These are phyloP conservation scores for Kalanchoe fedtschenkoi DNA, from an alignment of 164 flowering plant genomes.

Conservation along the genomic window DNA sequence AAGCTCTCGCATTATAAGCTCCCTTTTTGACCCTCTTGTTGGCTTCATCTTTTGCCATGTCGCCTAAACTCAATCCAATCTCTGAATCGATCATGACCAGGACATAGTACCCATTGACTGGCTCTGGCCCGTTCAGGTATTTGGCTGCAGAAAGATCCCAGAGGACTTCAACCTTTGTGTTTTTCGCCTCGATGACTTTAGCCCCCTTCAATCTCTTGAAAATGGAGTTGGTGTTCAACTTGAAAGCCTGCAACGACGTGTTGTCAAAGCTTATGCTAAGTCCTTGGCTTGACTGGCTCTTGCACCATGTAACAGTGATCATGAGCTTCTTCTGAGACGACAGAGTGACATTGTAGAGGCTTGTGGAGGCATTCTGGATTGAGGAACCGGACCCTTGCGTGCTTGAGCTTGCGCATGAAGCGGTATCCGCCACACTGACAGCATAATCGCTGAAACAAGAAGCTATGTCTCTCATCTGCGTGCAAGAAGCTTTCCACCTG, in stretches of 20 bases:
- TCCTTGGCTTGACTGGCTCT: constrained; percentile 32
- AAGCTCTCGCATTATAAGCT: not conserved
- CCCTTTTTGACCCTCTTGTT: constrained; percentile 5
- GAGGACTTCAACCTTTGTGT: not conserved
- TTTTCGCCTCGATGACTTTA: constrained; percentile 1
- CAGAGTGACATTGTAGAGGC: constrained; percentile 39
- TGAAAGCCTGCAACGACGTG: constrained; percentile 26
- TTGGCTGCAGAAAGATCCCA: constrained; percentile 8
- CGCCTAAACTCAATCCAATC: not conserved
- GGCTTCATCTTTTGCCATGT: not conserved
- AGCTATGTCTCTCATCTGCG: constrained; percentile 53
- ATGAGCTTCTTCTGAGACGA: constrained; percentile 36
- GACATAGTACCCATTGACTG: constrained; percentile 6
- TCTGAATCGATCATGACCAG: constrained; percentile 7
- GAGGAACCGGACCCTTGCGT: constrained; percentile 26
- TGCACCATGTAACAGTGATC: constrained; percentile 59
- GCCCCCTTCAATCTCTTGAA: constrained; percentile 28
- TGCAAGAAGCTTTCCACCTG: not conserved
- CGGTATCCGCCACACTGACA: constrained; percentile 33
- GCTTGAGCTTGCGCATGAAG: constrained; percentile 21
- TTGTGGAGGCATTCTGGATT: constrained; percentile 46
- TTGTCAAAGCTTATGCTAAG: constrained; percentile 40
- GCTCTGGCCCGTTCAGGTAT: constrained; percentile 5
- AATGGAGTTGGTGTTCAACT: constrained; percentile 37
- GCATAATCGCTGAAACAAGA: constrained; percentile 73